These are phyloP conservation scores for Pseudogymnoascus sp. DNA, from an alignment of 2,329 filamentous ascomycete genomes.

Conservation along the genomic window DNA sequence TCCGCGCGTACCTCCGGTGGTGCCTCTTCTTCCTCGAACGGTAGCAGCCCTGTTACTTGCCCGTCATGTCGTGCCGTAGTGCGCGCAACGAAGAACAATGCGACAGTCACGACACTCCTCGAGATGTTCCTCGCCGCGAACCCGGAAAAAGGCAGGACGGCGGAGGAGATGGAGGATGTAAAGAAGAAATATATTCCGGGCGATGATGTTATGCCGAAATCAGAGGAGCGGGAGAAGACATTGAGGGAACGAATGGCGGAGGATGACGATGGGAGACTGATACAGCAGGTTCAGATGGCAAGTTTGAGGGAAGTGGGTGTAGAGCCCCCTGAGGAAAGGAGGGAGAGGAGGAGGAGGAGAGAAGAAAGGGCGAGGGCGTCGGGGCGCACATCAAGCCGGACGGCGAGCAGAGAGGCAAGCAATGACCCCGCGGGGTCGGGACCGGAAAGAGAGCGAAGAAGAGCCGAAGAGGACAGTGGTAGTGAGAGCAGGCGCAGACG, in stretches of 20 bases:
- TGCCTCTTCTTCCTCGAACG: conserved; percentile 19
- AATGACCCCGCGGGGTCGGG: conserved; percentile 21
- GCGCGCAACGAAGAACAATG: conserved; percentile 80
- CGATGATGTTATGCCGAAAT: conserved; percentile 65
- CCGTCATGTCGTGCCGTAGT: conserved; percentile 84
- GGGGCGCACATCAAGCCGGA: conserved; percentile 28
- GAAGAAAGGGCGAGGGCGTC: conserved; percentile 22
- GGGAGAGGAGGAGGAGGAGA: conserved; percentile 26
- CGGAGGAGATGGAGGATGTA: conserved; percentile 68
- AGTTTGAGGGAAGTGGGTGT: conserved; percentile 62
- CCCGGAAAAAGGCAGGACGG: conserved; percentile 61
- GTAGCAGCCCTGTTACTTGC: conserved; percentile 61
- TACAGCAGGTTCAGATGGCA: conserved; percentile 63
- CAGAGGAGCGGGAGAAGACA: conserved; percentile 43
- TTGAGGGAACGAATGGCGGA: conserved; percentile 46
- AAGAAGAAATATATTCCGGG: conserved; percentile 68
- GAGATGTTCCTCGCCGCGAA: conserved; percentile 81
- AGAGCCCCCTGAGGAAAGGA: conserved; percentile 25
- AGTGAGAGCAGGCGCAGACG: conserved; percentile 25
- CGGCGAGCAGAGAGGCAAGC: conserved; percentile 25
- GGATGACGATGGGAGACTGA: conserved; percentile 57
- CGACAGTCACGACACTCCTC: conserved; percentile 77
- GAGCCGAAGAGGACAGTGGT: conserved; percentile 7
- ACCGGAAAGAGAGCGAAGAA: conserved; percentile 16
- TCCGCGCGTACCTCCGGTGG: conserved; percentile 22